A percentile compares a stretch with the other conserved stretches of the same genome.
phyloP scores from a whole-genome alignment of 768 basidiomycete genomes.

The Russula sp. region DNA sequence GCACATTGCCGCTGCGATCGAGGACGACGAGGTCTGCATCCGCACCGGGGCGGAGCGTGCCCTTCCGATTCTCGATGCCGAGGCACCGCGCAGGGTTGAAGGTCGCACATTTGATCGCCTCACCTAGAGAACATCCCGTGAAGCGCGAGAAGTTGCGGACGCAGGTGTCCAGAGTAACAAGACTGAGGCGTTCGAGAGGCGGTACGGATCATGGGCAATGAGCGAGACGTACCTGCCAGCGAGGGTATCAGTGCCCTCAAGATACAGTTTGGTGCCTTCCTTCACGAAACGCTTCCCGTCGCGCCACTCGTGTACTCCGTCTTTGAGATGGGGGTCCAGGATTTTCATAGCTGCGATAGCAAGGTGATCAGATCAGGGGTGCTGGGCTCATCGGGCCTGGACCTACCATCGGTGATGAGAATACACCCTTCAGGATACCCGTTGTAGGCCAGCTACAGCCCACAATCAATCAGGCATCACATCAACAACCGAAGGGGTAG shows the following conservation, averaged over 20 bases:
- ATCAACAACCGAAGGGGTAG: not conserved
- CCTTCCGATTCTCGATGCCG: conserved; percentile 73
- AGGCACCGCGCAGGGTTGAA: conserved; percentile 82
- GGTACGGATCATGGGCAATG: not conserved
- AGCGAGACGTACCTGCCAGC: conserved; percentile 64
- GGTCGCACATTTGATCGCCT: conserved; percentile 84
- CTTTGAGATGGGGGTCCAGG: conserved; percentile 75
- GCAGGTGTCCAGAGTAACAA: conserved; percentile 78
- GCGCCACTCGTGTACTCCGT: conserved; percentile 86
- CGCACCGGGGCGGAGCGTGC: conserved; percentile 72
- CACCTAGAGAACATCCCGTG: conserved; percentile 75
- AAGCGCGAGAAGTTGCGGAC: conserved; percentile 81
- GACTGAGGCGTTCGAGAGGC: conserved; percentile 36
- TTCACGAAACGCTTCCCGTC: conserved; percentile 77
- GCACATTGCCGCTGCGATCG: conserved; percentile 56
- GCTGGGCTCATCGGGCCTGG: not conserved
- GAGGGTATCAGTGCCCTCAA: conserved; percentile 82
- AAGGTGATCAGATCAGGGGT: not conserved
- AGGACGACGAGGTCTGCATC: conserved; percentile 83
- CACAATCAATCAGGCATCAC: conserved; percentile 3
- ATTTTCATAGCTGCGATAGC: conserved; percentile 65
- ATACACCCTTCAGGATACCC: conserved; percentile 82
- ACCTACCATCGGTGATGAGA: conserved; percentile 81
- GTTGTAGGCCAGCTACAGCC: conserved; percentile 69
- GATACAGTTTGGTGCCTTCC: conserved; percentile 70